phyloP scores from a whole-genome alignment of 1,284 basidiomycete species.

The Irpex lacteus region DNA sequence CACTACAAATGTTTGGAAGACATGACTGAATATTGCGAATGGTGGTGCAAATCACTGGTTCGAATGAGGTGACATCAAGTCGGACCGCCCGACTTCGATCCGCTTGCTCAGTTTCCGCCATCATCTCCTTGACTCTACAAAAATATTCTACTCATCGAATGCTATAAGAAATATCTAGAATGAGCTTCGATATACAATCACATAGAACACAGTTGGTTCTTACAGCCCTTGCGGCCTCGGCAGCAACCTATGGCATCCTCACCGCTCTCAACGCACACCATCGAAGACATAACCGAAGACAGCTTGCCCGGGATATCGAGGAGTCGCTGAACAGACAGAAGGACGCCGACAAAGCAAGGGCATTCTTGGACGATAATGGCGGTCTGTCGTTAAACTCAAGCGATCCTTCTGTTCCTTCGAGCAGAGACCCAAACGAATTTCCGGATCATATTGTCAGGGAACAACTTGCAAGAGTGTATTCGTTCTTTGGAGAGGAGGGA shows the following conservation, averaged over 20 bases:
- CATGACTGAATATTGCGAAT: too few relatives aligned
- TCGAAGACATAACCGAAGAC: conserved; percentile 45
- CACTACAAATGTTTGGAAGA: too few relatives aligned
- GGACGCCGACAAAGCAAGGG: conserved; percentile 14
- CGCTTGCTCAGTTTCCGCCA: not conserved
- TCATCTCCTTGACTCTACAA: not conserved
- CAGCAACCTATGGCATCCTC: conserved; percentile 54
- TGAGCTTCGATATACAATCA: conserved; percentile 34
- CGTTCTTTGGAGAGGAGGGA: conserved; percentile 89
- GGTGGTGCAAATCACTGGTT: not conserved
- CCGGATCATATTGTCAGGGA: conserved; percentile 74
- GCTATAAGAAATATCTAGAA: not conserved
- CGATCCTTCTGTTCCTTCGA: conserved; percentile 3
- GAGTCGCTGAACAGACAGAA: conserved; percentile 43
- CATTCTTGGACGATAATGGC: not conserved
- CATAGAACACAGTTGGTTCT: conserved; percentile 56
- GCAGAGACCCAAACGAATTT: conserved; percentile 6
- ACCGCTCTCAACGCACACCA: conserved; percentile 53
- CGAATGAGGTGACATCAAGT: not conserved
- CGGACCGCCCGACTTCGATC: not conserved
- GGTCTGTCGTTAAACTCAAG: not conserved
- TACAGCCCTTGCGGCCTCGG: conserved; percentile 61
- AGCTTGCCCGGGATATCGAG: conserved; percentile 55
- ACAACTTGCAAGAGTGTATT: conserved; percentile 91
- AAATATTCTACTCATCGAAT: too few relatives aligned